These are phyloP conservation scores for Pseudotsuga menziesii DNA, from an alignment of 75 land plant genomes.

Conservation along the genomic window DNA sequence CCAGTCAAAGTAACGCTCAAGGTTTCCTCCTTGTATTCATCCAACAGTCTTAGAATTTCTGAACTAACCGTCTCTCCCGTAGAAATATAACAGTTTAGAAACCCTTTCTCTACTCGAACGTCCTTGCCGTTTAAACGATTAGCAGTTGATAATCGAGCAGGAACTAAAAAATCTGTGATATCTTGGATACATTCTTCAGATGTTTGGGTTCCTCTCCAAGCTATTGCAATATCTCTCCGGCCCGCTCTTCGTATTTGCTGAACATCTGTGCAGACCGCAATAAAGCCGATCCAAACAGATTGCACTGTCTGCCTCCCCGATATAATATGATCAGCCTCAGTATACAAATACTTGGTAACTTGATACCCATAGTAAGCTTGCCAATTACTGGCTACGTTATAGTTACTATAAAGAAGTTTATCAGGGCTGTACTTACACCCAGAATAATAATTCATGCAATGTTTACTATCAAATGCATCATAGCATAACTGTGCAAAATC, in stretches of 20 bases:
- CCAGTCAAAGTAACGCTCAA: conserved; percentile 64
- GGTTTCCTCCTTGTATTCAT: conserved; percentile 36
- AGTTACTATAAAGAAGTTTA: too few relatives aligned
- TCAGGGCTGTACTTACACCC: conserved; percentile 13
- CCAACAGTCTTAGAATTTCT: conserved; percentile 36
- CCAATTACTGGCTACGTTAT: too few relatives aligned
- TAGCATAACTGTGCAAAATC: too few relatives aligned
- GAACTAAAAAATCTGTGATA: not conserved
- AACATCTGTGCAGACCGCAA: too few relatives aligned
- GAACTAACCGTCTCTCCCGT: not conserved
- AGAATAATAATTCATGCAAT: conserved; percentile 9
- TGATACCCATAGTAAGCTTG: too few relatives aligned
- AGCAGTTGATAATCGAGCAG: not conserved
- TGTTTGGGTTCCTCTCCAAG: not conserved
- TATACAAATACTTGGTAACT: too few relatives aligned
- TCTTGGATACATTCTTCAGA: not conserved
- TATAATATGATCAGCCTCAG: too few relatives aligned
- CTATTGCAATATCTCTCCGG: not conserved
- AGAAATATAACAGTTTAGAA: not conserved
- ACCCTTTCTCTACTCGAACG: not conserved
- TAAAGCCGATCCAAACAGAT: too few relatives aligned
- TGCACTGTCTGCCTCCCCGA: not conserved
- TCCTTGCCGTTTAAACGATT: not conserved
- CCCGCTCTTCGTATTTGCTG: not conserved
- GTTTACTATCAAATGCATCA: too few relatives aligned